phyloP scores from a whole-genome alignment of 129 eudicot genomes.

The Tanacetum coccineum region DNA sequence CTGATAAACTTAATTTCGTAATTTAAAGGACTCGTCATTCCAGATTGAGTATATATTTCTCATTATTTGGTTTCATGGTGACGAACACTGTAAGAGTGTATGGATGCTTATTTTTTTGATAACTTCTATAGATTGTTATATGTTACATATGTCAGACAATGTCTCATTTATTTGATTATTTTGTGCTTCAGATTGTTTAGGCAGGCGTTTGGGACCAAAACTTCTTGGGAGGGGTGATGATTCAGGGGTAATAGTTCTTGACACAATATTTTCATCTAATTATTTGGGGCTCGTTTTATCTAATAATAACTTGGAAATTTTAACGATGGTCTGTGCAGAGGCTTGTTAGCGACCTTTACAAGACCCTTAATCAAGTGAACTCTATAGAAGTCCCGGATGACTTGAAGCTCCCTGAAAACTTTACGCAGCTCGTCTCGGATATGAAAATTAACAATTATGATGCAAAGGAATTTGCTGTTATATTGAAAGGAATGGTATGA shows the following conservation, averaged over 20 bases:
- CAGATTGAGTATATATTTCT: neutral
- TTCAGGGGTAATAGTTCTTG: slow-evolving; percentile 64
- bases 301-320: slow-evolving; percentile 2
- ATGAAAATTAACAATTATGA: slow-evolving; percentile 76
- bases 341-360: slow-evolving; percentile 78
- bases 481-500: slow-evolving; percentile 92
- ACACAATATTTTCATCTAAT: neutral
- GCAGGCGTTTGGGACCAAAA: slow-evolving; percentile 97
- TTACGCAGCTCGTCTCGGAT: slow-evolving; percentile 74
- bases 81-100: neutral
- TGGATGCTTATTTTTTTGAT: neutral
- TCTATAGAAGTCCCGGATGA: slow-evolving; percentile 66
- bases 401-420: slow-evolving; percentile 79
- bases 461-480: slow-evolving; percentile 72
- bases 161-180: slow-evolving; percentile 1
- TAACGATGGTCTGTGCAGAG: slow-evolving; percentile 45
- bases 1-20: neutral
- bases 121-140: neutral
- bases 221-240: slow-evolving; percentile 81
- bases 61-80: neutral
- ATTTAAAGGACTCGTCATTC: neutral
- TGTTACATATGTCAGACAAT: neutral
- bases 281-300: neutral
- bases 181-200: slow-evolving; percentile 81
- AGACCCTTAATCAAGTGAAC: slow-evolving; percentile 77